Conservation (phyloP, 2,329 filamentous ascomycete species). For the Akanthomyces dipterigenus region DNA sequence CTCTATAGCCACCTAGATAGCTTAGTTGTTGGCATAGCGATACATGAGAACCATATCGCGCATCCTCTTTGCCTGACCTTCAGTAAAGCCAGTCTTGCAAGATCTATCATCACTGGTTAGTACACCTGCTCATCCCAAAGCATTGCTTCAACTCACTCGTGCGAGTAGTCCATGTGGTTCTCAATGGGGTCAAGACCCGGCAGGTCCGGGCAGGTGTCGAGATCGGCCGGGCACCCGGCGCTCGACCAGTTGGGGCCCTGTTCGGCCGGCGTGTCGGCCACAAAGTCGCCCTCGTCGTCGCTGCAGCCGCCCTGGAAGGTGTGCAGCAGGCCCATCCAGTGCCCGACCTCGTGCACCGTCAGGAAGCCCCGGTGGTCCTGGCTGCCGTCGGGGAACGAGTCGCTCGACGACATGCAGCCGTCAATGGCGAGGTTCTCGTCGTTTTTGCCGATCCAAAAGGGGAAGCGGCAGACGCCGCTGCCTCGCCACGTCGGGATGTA, state of each 20-base stretch:
- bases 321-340: conserved; percentile 43
- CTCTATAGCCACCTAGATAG: neutral
- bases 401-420: conserved; percentile 32
- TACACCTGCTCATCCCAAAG: neutral
- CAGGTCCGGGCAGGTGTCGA: conserved; percentile 28
- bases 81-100: conserved; percentile 4
- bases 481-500: conserved; percentile 31
- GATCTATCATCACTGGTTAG: neutral
- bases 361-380: conserved; percentile 30
- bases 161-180: conserved; percentile 34
- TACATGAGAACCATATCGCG: neutral
- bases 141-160: neutral
- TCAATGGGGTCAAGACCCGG: conserved; percentile 29
- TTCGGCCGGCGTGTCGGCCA: conserved; percentile 35
- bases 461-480: conserved; percentile 42
- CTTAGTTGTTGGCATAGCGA: neutral
- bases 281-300: conserved; percentile 28
- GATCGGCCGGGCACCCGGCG: conserved; percentile 30
- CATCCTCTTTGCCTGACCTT: neutral
- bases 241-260: conserved; percentile 19
- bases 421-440: conserved; percentile 30
- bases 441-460: conserved; percentile 23
- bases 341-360: conserved; percentile 37
- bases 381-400: conserved; percentile 30
- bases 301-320: conserved; percentile 39